These are phyloP conservation scores for Perkinsus chesapeaki DNA, from an alignment of 169 alveolate species.

Conservation along the genomic window DNA sequence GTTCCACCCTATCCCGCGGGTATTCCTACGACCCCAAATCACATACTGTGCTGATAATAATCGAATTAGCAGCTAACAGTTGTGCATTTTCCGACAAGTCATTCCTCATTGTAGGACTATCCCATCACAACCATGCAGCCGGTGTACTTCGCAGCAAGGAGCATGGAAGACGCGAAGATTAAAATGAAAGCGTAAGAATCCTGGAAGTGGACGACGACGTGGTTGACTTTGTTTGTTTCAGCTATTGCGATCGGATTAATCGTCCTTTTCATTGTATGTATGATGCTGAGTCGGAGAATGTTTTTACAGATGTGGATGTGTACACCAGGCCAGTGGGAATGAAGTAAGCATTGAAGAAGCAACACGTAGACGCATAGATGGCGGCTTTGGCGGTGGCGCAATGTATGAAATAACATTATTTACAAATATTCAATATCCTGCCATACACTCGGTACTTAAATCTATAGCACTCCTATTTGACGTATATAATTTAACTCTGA, in stretches of 20 bases:
- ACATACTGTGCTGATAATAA: neutral
- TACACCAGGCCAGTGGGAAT: neutral
- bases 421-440: too few species aligned
- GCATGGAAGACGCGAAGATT: slow-evolving; percentile 17
- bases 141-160: slow-evolving; percentile 35
- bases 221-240: neutral
- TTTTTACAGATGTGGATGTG: neutral
- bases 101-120: slow-evolving; percentile 31
- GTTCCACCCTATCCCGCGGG: neutral
- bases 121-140: slow-evolving; percentile 65
- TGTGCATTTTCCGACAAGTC: too few species aligned
- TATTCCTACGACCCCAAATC: neutral
- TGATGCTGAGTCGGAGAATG: neutral
- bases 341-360: too few species aligned
- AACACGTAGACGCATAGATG: too few species aligned
- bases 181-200: neutral
- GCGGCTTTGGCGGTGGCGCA: too few species aligned
- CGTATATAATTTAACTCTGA: too few species aligned
- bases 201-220: neutral
- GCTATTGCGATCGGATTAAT: neutral
- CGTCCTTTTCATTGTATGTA: neutral
- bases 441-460: too few species aligned
- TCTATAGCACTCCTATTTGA: too few species aligned
- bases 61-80: slow-evolving; percentile 24
- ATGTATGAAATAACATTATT: too few species aligned